phyloP scores from a whole-genome alignment of 805 yeast genomes.

The Metschnikowia proteae region DNA sequence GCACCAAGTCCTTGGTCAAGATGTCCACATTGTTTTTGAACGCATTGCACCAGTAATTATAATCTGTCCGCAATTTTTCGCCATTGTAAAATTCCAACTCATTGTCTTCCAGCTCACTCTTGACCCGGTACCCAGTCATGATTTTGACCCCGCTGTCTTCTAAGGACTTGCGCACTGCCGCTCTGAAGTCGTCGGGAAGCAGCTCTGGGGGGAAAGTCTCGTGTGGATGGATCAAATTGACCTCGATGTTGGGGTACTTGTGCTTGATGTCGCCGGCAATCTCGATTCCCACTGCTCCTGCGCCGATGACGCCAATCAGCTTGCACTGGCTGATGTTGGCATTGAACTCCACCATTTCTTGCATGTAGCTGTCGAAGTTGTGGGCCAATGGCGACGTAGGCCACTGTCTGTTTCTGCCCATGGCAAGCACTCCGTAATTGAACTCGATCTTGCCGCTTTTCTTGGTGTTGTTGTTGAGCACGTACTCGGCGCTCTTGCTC shows the following conservation, averaged over 20 bases:
- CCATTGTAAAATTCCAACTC: constrained; percentile 30
- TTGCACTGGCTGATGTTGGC: constrained; percentile 31
- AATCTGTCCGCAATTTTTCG: constrained; percentile 24
- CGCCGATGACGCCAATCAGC: constrained; percentile 44
- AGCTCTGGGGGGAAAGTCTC: constrained; percentile 37
- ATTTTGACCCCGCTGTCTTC: constrained; percentile 27
- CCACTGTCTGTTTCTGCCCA: constrained; percentile 51
- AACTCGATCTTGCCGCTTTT: constrained; percentile 29
- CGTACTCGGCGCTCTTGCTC: constrained; percentile 25
- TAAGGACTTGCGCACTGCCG: constrained; percentile 25
- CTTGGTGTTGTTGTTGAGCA: constrained; percentile 15
- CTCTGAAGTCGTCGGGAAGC: constrained; percentile 28
- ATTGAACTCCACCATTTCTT: constrained; percentile 40
- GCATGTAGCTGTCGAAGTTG: constrained; percentile 32
- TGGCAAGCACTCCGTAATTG: constrained; percentile 46
- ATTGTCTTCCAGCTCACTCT: constrained; percentile 14
- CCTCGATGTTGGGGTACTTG: constrained; percentile 33
- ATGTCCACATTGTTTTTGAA: constrained; percentile 32
- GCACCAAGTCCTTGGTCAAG: constrained; percentile 19
- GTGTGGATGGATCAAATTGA: constrained; percentile 39
- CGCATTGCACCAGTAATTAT: constrained; percentile 37
- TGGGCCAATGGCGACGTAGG: constrained; percentile 50
- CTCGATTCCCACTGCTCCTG: constrained; percentile 52
- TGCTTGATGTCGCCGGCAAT: constrained; percentile 46
- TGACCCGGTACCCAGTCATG: constrained; percentile 29